phyloP scores from a whole-genome alignment of 1,284 basidiomycete genomes.

The Ustilago vetiveriae region DNA sequence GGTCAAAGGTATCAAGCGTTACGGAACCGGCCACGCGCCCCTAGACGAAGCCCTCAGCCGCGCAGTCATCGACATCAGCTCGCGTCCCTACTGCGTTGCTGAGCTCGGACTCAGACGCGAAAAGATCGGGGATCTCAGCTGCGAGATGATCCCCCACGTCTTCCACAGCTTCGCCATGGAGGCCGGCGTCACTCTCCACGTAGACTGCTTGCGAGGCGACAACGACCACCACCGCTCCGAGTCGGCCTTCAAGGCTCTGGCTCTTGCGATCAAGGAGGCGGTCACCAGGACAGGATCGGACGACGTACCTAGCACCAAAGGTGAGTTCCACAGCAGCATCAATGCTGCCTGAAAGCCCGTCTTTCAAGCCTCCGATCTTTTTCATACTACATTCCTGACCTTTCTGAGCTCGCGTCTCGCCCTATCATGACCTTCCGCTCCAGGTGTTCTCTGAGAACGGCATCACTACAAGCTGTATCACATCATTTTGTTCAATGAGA shows the following conservation, averaged over 20 bases:
- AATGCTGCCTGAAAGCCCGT: background rate
- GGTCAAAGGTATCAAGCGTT: slow-evolving; percentile 90
- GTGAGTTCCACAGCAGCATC: no score
- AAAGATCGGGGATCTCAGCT: slow-evolving; percentile 87
- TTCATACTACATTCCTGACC: no score
- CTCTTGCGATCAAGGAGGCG: slow-evolving; percentile 92
- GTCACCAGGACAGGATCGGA: slow-evolving; percentile 86
- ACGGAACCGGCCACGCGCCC: slow-evolving; percentile 95
- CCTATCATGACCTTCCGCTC: background rate
- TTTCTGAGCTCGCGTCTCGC: no score
- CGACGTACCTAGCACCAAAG: slow-evolving; percentile 97
- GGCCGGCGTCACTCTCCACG: slow-evolving; percentile 88
- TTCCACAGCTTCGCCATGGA: slow-evolving; percentile 93
- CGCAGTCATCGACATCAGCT: slow-evolving; percentile 97
- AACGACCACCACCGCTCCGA: slow-evolving; percentile 99
- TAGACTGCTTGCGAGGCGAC: slow-evolving; percentile 90
- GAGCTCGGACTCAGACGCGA: slow-evolving; percentile 83
- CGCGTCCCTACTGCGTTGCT: slow-evolving; percentile 91
- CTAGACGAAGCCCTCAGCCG: slow-evolving; percentile 89
- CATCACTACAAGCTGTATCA: background rate
- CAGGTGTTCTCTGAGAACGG: background rate
- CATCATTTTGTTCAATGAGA: no score
- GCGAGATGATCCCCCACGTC: slow-evolving; percentile 94
- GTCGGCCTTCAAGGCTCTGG: slow-evolving; percentile 96
- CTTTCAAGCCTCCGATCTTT: no score